Base-by-base conservation (phyloP, 768 basidiomycete species). In the Lenzites betulinus region DNA sequence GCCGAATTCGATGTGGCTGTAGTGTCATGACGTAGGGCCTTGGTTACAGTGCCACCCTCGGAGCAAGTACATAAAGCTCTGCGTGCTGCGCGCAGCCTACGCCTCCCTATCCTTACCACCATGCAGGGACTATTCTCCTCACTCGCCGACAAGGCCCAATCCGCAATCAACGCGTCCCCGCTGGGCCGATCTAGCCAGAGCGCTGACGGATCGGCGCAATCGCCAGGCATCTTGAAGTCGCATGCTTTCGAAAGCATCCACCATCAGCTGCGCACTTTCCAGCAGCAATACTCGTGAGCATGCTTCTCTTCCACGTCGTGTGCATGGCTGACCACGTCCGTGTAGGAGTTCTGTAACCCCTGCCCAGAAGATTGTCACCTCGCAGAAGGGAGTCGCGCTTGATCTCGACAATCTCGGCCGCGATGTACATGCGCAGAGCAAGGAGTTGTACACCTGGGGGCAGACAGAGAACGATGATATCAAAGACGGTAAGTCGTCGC, bases 361-460 rank as follows among this genome's bases (percentile, higher is more conserved):
- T 3, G 72, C 88, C 0, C 92, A 93, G 77, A 88, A 85, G 70
- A 85, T 93, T 59, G 87, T 94, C 63, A 93, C 92, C 0, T 75
- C 82, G 7, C 82, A 84, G 71, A 94, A 93, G 72, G 88, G 92
- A 4, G 77, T 93, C 16, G 85, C 88, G 20, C 80, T 94, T 64
- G 90, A 91, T 72, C 81, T 83, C 67, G 88, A 92, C 64, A 80
- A 78, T 58, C 73, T 87, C 30, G 77, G 85, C 3, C 83, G 88
- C 64, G 86, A 92, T 67, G 68, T 80, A 8, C 87, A 92, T 69
- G 75, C 82, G 0, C 85, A 87, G 69, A 90, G 90, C 80, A 93
- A 93, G 74, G 93, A 93, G 61, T 76, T 93, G 25, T 94, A 92
- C 67, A 83, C 82, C 15, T 94, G 92, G 92, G 92, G 92, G 13